A percentile compares a stretch with the other conserved stretches of the same genome.
These are phyloP conservation scores for Fraxinus americana DNA, from an alignment of 257 asterid genomes.

Conservation along the genomic window DNA sequence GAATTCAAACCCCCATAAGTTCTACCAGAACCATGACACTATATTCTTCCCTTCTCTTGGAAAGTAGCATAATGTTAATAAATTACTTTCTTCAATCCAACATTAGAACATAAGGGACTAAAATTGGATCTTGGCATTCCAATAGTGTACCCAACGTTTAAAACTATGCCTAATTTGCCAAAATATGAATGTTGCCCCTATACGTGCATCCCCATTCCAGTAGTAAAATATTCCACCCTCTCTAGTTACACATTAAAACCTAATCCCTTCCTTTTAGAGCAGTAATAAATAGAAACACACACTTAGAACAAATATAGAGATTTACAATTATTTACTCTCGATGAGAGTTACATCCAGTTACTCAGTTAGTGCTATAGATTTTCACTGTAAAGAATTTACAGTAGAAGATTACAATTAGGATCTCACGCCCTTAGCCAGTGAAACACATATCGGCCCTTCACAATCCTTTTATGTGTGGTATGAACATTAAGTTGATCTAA, in stretches of 20 bases:
- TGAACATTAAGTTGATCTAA: neutral
- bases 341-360: no score
- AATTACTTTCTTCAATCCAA: neutral
- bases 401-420: neutral
- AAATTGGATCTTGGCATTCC: no score
- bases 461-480: neutral
- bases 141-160: no score
- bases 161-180: no score
- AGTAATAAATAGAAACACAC: no score
- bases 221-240: neutral
- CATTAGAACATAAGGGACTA: neutral
- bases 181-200: neutral
- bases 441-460: neutral
- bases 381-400: no score
- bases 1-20: no score
- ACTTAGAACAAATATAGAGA: no score
- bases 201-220: neutral
- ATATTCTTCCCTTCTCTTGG: neutral
- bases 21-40: neutral
- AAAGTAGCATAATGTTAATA: neutral
- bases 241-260: neutral
- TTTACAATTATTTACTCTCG: no score
- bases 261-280: neutral
- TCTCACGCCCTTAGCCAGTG: neutral
- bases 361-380: neutral